Evolutionary conservation across 768 basidiomycete species (phyloP).

Genomic region (Strobilomyces echinocephalus): DNA sequence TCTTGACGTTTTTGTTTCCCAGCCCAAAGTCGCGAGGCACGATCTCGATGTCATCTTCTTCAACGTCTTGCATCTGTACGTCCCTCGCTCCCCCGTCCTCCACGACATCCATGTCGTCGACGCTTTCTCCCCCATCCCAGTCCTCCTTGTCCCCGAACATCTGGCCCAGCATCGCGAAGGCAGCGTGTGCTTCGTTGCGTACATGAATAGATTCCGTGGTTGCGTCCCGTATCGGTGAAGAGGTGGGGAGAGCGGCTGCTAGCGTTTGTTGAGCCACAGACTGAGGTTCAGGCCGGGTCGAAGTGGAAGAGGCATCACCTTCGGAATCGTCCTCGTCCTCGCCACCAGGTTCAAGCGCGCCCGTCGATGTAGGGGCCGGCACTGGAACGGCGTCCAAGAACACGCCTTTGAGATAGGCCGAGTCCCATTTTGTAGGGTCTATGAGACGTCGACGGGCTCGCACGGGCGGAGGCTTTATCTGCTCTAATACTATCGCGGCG

Average conservation of each 20-base stretch:
- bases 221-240: background rate
- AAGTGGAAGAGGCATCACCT: background rate
- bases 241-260: background rate
- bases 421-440: constrained; percentile 69
- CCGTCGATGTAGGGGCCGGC: background rate
- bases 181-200: constrained; percentile 12
- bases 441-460: constrained; percentile 63
- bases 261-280: background rate
- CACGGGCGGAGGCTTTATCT: constrained; percentile 43
- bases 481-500: too few species aligned
- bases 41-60: constrained; percentile 24
- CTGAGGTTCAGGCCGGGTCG: background rate
- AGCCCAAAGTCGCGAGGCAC: constrained; percentile 6
- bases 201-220: background rate
- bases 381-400: constrained; percentile 47
- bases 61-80: constrained; percentile 10
- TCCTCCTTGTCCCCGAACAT: constrained; percentile 52
- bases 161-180: constrained; percentile 39
- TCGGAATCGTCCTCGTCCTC: background rate
- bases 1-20: background rate
- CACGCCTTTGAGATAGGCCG: constrained; percentile 62
- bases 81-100: constrained; percentile 20
- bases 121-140: constrained; percentile 59
- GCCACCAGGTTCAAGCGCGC: too few species aligned
- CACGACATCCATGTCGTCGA: constrained; percentile 47